Conservation (phyloP, 192 early-diverging fungal species). For the Lobulomyces angularis region DNA sequence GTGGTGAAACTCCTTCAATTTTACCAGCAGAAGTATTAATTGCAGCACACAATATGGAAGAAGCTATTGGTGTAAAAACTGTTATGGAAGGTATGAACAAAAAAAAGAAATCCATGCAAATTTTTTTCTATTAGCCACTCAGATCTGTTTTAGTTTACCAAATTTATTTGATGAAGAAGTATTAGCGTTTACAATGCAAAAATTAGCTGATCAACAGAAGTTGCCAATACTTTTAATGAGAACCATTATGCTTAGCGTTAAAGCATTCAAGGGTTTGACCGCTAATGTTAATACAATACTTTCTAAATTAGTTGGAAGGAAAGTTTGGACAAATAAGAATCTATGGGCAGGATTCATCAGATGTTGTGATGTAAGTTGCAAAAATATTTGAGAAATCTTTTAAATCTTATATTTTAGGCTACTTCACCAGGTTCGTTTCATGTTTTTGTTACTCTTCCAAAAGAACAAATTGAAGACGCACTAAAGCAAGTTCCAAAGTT, state of each 20-base stretch:
- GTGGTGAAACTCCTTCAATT: conserved; percentile 22
- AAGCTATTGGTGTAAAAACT: conserved; percentile 45
- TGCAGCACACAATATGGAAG: conserved; percentile 56
- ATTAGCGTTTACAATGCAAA: conserved; percentile 52
- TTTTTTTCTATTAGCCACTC: conserved; percentile 33
- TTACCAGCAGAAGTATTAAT: conserved; percentile 58
- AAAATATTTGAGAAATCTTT: conserved; percentile 3
- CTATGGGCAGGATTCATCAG: conserved; percentile 70
- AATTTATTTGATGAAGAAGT: conserved; percentile 57
- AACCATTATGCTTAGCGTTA: conserved; percentile 57
- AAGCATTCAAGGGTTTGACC: conserved; percentile 44
- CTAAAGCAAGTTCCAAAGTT: conserved; percentile 5
- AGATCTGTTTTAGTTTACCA: conserved; percentile 58
- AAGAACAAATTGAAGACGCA: conserved; percentile 18
- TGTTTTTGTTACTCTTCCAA: conserved; percentile 14
- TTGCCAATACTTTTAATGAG: conserved; percentile 65
- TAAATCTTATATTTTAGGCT: conserved; percentile 1
- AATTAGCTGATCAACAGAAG: conserved; percentile 51
- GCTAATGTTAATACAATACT: conserved; percentile 46
- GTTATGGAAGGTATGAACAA: conserved; percentile 49
- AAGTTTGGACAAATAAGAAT: conserved; percentile 52
- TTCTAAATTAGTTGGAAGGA: conserved; percentile 44
- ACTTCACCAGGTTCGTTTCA: conserved; percentile 13
- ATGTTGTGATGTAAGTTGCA: conserved; percentile 36
- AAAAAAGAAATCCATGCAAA: neutral